A percentile compares a stretch with the other conserved stretches of the same genome.
phyloP scores from a whole-genome alignment of 768 basidiomycete species.

The Mycena sanguinolenta region DNA sequence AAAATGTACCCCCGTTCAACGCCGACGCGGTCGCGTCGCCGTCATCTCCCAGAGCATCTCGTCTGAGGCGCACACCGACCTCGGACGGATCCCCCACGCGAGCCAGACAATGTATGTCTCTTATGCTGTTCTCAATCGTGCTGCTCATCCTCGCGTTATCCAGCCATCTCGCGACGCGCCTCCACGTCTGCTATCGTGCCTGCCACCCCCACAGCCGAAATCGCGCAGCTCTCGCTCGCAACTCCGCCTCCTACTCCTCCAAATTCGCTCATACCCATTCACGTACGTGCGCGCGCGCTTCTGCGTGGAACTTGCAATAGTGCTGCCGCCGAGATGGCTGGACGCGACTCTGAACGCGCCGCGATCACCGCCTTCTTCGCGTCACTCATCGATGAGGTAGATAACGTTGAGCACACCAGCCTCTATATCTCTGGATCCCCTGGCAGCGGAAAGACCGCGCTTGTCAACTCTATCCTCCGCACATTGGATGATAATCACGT shows the following conservation, averaged over 20 bases:
- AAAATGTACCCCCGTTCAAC: slow-evolving; percentile 79
- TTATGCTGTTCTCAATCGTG: slow-evolving; percentile 3
- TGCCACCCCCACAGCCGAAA: slow-evolving; percentile 60
- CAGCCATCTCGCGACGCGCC: slow-evolving; percentile 62
- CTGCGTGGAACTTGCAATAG: slow-evolving; percentile 80
- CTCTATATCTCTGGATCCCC: slow-evolving; percentile 95
- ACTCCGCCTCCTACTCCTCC: slow-evolving; percentile 78
- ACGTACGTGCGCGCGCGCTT: slow-evolving; percentile 74
- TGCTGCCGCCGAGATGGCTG: slow-evolving; percentile 65
- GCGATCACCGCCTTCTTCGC: slow-evolving; percentile 71
- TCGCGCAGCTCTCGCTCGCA: slow-evolving; percentile 58
- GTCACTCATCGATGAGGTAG: slow-evolving; percentile 59
- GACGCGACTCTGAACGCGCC: slow-evolving; percentile 75
- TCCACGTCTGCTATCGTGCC: slow-evolving; percentile 62
- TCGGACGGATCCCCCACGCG: slow-evolving; percentile 58
- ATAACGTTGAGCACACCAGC: slow-evolving; percentile 52
- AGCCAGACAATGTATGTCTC: slow-evolving; percentile 57
- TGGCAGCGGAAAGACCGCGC: slow-evolving; percentile 92
- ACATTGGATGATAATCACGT: slow-evolving; percentile 57
- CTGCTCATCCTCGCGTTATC: slow-evolving; percentile 32
- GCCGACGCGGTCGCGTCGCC: slow-evolving; percentile 47
- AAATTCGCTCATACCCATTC: slow-evolving; percentile 60
- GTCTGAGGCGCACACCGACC: slow-evolving; percentile 49
- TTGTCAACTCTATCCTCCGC: slow-evolving; percentile 76
- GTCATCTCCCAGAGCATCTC: slow-evolving; percentile 33